Evolutionary conservation across 805 yeast genomes (phyloP).

Genomic region (Nakazawaea populi): DNA sequence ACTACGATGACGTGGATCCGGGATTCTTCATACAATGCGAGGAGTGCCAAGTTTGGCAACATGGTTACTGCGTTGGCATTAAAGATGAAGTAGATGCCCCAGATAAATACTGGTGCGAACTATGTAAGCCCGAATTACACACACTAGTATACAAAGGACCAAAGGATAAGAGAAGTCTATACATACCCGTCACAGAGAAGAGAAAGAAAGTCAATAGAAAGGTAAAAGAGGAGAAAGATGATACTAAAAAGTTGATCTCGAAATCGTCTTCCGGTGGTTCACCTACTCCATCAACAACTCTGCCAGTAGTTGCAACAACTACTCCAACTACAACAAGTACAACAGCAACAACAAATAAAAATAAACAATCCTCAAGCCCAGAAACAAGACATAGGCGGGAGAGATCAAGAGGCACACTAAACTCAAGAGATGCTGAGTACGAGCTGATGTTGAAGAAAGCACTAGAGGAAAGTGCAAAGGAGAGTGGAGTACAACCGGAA

Average conservation of each 20-base stretch:
- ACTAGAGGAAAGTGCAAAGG: slow-evolving; percentile 51
- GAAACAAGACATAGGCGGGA: slow-evolving; percentile 16
- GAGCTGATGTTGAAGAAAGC: slow-evolving; percentile 35
- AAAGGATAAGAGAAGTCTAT: slow-evolving; percentile 42
- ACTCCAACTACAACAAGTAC: no score
- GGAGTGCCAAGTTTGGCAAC: slow-evolving; percentile 94
- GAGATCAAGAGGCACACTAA: slow-evolving; percentile 14
- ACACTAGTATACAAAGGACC: slow-evolving; percentile 39
- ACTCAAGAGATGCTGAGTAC: slow-evolving; percentile 26
- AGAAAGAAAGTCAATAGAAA: slow-evolving; percentile 14
- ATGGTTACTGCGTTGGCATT: slow-evolving; percentile 92
- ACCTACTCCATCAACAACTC: slow-evolving; percentile 13
- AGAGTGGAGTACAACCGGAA: slow-evolving; percentile 33
- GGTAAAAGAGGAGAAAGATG: slow-evolving; percentile 19
- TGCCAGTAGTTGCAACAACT: slow-evolving; percentile 1
- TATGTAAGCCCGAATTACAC: slow-evolving; percentile 83
- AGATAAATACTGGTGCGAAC: slow-evolving; percentile 93
- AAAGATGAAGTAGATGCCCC: slow-evolving; percentile 71
- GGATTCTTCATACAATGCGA: slow-evolving; percentile 85
- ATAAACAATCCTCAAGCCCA: slow-evolving; percentile 9
- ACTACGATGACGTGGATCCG: slow-evolving; percentile 35
- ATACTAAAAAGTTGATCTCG: slow-evolving; percentile 18
- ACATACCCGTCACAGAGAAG: slow-evolving; percentile 36
- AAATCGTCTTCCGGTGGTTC: slow-evolving; percentile 11
- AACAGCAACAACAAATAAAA: slow-evolving; percentile 11